phyloP scores from a whole-genome alignment of 371 early-diverging fungal genomes.

The Mortierella sp. region DNA sequence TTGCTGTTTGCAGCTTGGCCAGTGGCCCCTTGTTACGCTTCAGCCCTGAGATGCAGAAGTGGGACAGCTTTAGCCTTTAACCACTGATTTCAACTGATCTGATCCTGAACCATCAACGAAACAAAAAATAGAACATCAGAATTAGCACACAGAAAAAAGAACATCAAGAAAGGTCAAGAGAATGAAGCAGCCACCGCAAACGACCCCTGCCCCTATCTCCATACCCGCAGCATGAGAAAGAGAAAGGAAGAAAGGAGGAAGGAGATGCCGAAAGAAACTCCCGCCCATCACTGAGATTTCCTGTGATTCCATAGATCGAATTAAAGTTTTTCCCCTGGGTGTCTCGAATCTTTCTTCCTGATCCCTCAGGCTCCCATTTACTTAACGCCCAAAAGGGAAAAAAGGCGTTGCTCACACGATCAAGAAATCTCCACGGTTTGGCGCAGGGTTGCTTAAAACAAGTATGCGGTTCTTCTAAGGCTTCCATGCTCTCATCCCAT shows the following conservation, averaged over 20 bases:
- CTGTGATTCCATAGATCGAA: constrained; percentile 9
- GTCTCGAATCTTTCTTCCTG: constrained; percentile 5
- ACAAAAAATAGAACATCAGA: neutral
- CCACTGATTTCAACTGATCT: no score
- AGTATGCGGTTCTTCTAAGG: neutral
- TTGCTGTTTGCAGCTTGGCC: neutral
- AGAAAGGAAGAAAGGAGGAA: neutral
- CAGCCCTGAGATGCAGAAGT: no score
- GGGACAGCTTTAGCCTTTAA: no score
- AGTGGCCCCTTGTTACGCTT: neutral
- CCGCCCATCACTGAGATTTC: neutral
- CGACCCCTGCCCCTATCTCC: neutral
- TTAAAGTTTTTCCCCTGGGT: neutral
- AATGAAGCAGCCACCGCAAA: neutral
- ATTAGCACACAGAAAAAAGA: neutral
- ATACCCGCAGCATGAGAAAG: neutral
- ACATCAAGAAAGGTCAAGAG: neutral
- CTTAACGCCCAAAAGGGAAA: neutral
- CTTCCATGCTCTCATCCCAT: constrained; percentile 7
- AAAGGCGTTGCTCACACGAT: neutral
- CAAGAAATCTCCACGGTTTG: neutral
- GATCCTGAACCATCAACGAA: no score
- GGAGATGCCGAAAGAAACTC: neutral
- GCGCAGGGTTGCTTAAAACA: no score
- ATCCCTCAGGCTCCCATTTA: neutral